Evolutionary conservation across 2,329 filamentous ascomycete genomes (phyloP), one percentile per base, ranked within the genome.

Genomic region (Ophiostoma pallidulum): DNA sequence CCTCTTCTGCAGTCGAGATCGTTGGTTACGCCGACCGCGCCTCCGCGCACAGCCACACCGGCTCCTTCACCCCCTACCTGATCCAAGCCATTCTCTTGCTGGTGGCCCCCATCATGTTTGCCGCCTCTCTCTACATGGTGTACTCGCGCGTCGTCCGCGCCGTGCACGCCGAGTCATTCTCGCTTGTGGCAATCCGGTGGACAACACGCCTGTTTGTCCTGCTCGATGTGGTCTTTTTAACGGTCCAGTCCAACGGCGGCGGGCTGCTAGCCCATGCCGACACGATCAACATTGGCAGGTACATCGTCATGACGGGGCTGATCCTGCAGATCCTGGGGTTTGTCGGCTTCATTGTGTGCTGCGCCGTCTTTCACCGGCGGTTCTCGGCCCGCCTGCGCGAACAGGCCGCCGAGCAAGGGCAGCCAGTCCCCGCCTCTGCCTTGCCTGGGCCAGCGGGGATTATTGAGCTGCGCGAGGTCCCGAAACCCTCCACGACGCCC

Each of bases 311-410:
- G 8, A 68, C 56, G 4, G 77, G 77, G 4, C 60, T 82, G 4
- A 59, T 73, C 16, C 57, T 80, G n/a, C 77, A 82, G 54, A 65
- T 80, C 13, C 29, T 73, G 19, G 67, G 74, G 35, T 78, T 80
- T 49, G 64, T 63, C 8, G 60, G 76, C 20, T 81, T 79, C 53
- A 59, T 75, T n/a, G 38, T 66, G 2, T 64, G 67, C 0, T 65
- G 71, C 0, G 49, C 65, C 1, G 50, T 69, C 0, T 76, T 75
- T 58, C 68, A 77, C 48, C 48, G 47, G 7, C 51, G 53, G 1
- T 56, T 58, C 19, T 2, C 3, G 16, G 24, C 43, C 13, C 41
- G 28, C 10, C 26, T 42, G 7, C 18, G 41, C 10, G 31, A 36
- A 38, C n/a, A n/a, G n/a, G n/a, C n/a, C n/a, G n/a, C n/a, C n/a